Percentiles rank a stretch among this genome's conserved stretches.
Conservation (phyloP, 257 asterid species). For the Solanum piurae region DNA sequence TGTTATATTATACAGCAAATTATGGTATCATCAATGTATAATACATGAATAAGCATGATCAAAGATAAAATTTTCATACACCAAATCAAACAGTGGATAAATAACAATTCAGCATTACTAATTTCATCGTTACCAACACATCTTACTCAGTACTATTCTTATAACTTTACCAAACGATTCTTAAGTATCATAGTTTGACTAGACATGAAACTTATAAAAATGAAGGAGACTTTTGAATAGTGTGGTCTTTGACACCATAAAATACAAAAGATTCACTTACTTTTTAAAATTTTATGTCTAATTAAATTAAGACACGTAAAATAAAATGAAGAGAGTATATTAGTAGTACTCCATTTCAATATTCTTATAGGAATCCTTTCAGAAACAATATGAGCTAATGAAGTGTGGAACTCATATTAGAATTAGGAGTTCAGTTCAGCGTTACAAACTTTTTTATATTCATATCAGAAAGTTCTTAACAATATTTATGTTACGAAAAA, state of each 20-base stretch:
- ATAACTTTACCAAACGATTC: too few species aligned
- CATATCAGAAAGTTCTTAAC: not conserved
- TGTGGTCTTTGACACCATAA: not conserved
- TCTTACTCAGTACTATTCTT: too few species aligned
- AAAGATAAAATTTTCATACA: not conserved
- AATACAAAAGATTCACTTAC: not conserved
- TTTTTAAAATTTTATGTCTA: too few species aligned
- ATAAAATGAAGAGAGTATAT: not conserved
- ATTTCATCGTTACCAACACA: not conserved
- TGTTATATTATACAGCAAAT: too few species aligned
- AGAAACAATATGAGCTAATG: not conserved
- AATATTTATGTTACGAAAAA: not conserved
- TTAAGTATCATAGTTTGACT: not conserved
- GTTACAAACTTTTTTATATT: not conserved
- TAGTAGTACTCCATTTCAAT: too few species aligned
- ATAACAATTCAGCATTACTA: too few species aligned
- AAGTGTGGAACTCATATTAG: not conserved
- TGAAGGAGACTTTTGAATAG: not conserved
- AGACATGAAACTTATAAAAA: not conserved
- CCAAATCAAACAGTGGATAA: too few species aligned
- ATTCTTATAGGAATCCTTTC: not conserved
- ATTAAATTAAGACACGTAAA: not conserved
- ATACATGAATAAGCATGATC: not conserved
- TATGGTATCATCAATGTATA: too few species aligned
- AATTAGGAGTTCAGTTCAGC: not conserved